These are phyloP conservation scores for Parastagonospora nodorum DNA, from an alignment of 2,329 filamentous ascomycete species.

Conservation along the genomic window DNA sequence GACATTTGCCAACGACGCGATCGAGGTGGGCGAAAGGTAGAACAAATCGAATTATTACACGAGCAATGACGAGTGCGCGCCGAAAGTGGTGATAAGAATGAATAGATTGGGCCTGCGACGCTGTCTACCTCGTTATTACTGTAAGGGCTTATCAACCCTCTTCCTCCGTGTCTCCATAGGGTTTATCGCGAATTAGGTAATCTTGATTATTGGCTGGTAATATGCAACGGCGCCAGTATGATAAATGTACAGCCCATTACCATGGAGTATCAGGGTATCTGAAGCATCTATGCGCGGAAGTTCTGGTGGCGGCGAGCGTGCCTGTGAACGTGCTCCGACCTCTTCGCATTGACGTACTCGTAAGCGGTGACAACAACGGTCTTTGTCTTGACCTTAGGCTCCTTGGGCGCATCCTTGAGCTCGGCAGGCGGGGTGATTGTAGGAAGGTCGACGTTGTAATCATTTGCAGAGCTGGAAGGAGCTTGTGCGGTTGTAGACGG, in stretches of 20 bases:
- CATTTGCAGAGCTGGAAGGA: conserved; percentile 7
- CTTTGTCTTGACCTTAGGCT: conserved; percentile 29
- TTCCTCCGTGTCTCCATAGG: conserved; percentile 22
- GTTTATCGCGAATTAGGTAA: conserved; percentile 37
- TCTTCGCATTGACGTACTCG: conserved; percentile 40
- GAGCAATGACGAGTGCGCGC: conserved; percentile 33
- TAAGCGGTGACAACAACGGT: conserved; percentile 41
- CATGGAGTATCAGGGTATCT: conserved; percentile 20
- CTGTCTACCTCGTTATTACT: conserved; percentile 46
- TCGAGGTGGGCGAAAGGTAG: conserved; percentile 9
- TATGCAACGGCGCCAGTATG: conserved; percentile 20
- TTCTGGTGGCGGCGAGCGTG: conserved; percentile 36
- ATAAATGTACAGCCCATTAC: conserved; percentile 10
- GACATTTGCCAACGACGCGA: conserved; percentile 7
- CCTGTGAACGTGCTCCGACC: conserved; percentile 40
- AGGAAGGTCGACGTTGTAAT: conserved; percentile 26
- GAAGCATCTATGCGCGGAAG: conserved; percentile 38
- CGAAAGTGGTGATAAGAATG: conserved; percentile 33
- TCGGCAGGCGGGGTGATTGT: conserved; percentile 28
- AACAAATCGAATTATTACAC: conserved; percentile 21
- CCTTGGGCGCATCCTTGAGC: conserved; percentile 6
- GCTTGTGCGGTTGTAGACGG: conserved; percentile 11
- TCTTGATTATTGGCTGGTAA: conserved; percentile 30
- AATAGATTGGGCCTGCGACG: conserved; percentile 45
- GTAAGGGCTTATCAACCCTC: conserved; percentile 26